Conservation (phyloP, 2,329 filamentous ascomycete species). For the Chrysoporthe deuterocubensis region DNA sequence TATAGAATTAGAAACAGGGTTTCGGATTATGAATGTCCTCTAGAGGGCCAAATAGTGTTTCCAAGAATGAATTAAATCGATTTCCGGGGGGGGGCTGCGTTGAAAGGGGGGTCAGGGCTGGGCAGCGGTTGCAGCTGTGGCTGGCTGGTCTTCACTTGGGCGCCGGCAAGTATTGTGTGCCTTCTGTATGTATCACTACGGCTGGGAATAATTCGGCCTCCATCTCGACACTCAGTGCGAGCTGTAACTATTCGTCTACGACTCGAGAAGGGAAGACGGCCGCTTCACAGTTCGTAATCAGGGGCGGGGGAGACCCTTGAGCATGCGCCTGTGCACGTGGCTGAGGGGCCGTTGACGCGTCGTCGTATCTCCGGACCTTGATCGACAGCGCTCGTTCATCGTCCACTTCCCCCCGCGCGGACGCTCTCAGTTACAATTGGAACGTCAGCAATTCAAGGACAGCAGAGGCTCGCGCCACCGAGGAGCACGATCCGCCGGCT, state of each 20-base stretch:
- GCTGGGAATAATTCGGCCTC: neutral
- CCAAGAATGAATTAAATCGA: no score
- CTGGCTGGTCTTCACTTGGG: neutral
- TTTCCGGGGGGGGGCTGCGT: neutral
- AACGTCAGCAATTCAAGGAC: neutral
- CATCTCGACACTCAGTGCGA: neutral
- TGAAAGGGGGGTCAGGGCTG: neutral
- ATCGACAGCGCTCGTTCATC: neutral
- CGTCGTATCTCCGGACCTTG: neutral
- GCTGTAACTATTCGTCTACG: neutral
- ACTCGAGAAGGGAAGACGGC: neutral
- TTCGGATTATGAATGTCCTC: no score
- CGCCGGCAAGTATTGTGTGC: no score
- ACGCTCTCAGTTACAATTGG: neutral
- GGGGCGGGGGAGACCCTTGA: neutral
- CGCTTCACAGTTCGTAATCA: neutral
- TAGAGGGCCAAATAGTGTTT: no score
- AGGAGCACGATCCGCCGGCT: neutral
- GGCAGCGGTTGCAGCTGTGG: neutral
- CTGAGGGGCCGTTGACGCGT: neutral
- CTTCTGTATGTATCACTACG: neutral
- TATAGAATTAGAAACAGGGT: no score
- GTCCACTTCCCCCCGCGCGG: neutral
- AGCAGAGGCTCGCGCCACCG: neutral
- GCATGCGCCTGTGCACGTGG: constrained; percentile 1